phyloP scores from a whole-genome alignment of 1,139 yeast genomes.

The Meyerozyma guilliermondii region DNA sequence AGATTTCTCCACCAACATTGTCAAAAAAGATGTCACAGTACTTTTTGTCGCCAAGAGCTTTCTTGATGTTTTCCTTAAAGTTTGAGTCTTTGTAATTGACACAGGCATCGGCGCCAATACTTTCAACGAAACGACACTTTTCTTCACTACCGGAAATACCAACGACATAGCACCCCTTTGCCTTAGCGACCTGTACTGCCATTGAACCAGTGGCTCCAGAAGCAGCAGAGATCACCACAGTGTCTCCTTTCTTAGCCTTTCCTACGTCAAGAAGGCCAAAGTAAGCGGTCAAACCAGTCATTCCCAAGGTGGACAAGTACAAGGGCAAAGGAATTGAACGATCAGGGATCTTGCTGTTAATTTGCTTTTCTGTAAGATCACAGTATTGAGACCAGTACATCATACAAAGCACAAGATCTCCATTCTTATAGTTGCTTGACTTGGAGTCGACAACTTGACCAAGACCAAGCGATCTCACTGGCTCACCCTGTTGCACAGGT shows the following conservation, averaged over 20 bases:
- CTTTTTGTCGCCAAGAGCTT: conserved; percentile 38
- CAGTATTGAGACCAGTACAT: conserved; percentile 30
- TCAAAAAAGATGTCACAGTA: conserved; percentile 48
- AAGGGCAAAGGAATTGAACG: conserved; percentile 22
- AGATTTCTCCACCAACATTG: conserved; percentile 61
- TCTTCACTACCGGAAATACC: conserved; percentile 28
- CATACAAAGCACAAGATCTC: conserved; percentile 18
- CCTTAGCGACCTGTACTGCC: conserved; percentile 26
- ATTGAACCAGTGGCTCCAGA: conserved; percentile 29
- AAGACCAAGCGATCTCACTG: conserved; percentile 16
- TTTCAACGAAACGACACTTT: conserved; percentile 24
- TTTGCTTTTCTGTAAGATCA: conserved; percentile 14
- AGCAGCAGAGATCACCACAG: conserved; percentile 27
- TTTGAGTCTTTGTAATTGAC: conserved; percentile 24
- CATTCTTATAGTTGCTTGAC: conserved; percentile 16
- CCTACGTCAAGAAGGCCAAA: conserved; percentile 23
- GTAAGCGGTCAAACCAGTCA: conserved; percentile 30
- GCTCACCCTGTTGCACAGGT: conserved; percentile 18
- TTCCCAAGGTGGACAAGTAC: conserved; percentile 39
- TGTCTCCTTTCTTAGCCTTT: conserved; percentile 19
- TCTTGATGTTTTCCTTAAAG: conserved; percentile 36
- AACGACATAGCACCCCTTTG: conserved; percentile 24
- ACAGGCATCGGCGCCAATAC: conserved; percentile 26
- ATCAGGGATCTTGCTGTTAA: conserved; percentile 23
- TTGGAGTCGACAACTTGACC: conserved; percentile 21